Conservation (phyloP, 768 basidiomycete genomes). For the Rhodosporidiobolus odoratus region DNA sequence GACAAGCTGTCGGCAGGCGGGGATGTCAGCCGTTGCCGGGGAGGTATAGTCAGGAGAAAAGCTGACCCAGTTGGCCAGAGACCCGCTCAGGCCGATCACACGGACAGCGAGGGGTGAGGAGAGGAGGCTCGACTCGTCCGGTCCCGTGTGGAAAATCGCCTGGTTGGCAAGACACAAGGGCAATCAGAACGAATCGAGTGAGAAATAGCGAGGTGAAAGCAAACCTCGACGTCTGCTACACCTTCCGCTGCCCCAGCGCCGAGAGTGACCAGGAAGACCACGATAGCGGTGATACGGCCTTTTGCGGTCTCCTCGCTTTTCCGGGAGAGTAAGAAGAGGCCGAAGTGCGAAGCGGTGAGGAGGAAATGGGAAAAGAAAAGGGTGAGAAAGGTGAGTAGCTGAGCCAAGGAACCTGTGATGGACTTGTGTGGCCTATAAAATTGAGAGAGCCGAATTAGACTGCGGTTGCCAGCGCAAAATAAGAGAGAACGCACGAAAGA, state of each 20-base stretch:
- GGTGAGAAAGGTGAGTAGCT: background rate
- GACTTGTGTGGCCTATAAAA: too few species aligned
- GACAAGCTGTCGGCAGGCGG: background rate
- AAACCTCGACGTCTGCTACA: background rate
- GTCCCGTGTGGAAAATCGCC: background rate
- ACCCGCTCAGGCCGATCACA: background rate
- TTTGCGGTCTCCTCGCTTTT: background rate
- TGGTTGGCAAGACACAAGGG: background rate
- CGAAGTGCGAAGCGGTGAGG: too few species aligned
- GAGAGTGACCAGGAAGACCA: background rate
- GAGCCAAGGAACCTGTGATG: background rate
- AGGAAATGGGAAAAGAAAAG: background rate
- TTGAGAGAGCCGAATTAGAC: background rate
- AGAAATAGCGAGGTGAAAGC: background rate
- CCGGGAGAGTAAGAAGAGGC: background rate
- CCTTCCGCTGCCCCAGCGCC: background rate
- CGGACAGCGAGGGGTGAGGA: background rate
- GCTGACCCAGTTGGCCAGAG: background rate
- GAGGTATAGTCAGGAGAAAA: background rate
- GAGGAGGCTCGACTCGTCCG: background rate
- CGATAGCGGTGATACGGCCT: too few species aligned
- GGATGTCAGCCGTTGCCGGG: background rate
- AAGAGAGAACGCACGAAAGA: background rate
- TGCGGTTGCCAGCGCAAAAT: background rate
- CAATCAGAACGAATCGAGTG: background rate